Conservation (phyloP, 345 rosid species). For the Limnanthes douglasii region DNA sequence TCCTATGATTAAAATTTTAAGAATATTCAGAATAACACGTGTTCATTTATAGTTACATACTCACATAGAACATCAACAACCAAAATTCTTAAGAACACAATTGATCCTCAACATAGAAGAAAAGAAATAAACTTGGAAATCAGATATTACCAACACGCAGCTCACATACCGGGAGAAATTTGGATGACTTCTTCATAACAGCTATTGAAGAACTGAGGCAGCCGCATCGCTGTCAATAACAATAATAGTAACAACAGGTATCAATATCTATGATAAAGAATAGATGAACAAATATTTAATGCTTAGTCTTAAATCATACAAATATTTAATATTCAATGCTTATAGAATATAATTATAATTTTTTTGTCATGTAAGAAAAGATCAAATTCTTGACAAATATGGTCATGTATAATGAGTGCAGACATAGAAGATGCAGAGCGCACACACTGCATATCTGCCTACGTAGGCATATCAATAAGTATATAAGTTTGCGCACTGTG, state of each 20-base stretch:
- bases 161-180: slow-evolving; percentile 72
- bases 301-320: too few species aligned
- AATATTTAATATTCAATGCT: too few species aligned
- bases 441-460: not conserved
- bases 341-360: too few species aligned
- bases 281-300: too few species aligned
- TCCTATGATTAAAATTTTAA: too few species aligned
- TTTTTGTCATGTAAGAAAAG: too few species aligned
- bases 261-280: too few species aligned
- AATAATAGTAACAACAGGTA: too few species aligned
- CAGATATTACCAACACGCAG: not conserved
- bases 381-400: too few species aligned
- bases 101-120: not conserved
- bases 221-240: slow-evolving; percentile 60
- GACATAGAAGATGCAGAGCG: too few species aligned
- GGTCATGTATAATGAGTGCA: too few species aligned
- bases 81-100: not conserved
- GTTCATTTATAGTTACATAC: not conserved
- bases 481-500: not conserved
- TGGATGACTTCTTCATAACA: slow-evolving; percentile 91
- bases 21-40: too few species aligned
- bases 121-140: not conserved
- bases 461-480: not conserved
- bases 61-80: not conserved
- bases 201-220: slow-evolving; percentile 90